Evolutionary conservation across 768 basidiomycete species (phyloP).

Genomic region (Trametes villosa): DNA sequence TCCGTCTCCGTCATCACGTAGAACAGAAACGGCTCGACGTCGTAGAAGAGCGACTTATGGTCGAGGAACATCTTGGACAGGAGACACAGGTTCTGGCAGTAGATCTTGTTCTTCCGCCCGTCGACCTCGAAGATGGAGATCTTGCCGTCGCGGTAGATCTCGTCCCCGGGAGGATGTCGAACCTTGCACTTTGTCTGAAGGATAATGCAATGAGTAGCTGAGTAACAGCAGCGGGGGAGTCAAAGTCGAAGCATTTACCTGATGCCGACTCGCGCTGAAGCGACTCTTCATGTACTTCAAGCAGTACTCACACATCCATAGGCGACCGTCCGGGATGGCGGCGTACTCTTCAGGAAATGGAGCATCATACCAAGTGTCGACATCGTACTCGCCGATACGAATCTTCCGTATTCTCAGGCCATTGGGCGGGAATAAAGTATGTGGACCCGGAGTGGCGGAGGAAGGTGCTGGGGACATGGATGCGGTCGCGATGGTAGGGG

Average conservation of each 20-base stretch:
- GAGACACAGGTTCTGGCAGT: constrained; percentile 97
- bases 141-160: constrained; percentile 90
- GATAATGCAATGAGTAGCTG: neutral
- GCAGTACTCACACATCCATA: constrained; percentile 99
- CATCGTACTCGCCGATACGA: constrained; percentile 89
- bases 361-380: constrained; percentile 98
- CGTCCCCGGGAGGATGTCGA: constrained; percentile 95
- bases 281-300: constrained; percentile 96
- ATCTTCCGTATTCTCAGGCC: constrained; percentile 81
- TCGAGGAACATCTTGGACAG: constrained; percentile 99
- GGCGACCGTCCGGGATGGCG: constrained; percentile 83
- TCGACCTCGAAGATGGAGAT: constrained; percentile 98
- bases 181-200: constrained; percentile 90
- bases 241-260: constrained; percentile 47
- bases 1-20: constrained; percentile 96
- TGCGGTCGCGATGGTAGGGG: constrained; percentile 40
- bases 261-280: constrained; percentile 84
- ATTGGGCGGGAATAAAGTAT: constrained; percentile 47
- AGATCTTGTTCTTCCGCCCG: constrained; percentile 98
- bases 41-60: constrained; percentile 98
- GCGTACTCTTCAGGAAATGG: constrained; percentile 99
- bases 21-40: constrained; percentile 98
- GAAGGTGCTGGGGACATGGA: constrained; percentile 45
- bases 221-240: neutral
- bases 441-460: constrained; percentile 42